A percentile compares a stretch with the other conserved stretches of the same genome.
phyloP scores from a whole-genome alignment of 192 early-diverging fungal genomes.

The Linnemannia schmuckeri region DNA sequence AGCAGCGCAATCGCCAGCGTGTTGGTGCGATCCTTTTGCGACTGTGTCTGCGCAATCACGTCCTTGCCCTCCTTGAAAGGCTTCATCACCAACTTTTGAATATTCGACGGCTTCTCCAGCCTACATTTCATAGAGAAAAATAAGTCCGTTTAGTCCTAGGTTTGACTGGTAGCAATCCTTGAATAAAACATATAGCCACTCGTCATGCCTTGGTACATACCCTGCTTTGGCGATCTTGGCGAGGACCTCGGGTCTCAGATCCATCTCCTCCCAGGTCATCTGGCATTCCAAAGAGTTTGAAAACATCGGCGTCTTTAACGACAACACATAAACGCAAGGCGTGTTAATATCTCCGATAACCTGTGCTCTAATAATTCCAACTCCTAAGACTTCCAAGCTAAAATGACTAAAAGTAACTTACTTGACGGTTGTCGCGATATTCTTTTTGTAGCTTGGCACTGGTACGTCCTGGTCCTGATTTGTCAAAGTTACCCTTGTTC shows the following conservation, averaged over 20 bases:
- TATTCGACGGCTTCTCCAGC: constrained; percentile 34
- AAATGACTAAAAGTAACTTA: neutral
- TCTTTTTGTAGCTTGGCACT: neutral
- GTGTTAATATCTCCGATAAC: neutral
- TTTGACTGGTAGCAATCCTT: too few relatives aligned
- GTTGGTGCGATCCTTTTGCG: constrained; percentile 52
- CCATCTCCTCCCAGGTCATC: constrained; percentile 47
- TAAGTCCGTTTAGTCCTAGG: too few relatives aligned
- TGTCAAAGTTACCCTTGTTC: neutral
- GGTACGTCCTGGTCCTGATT: neutral
- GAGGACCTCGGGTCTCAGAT: constrained; percentile 24
- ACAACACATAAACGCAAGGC: neutral
- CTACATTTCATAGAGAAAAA: neutral
- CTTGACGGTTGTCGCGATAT: neutral
- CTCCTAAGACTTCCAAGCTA: neutral
- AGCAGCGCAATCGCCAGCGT: constrained; percentile 37
- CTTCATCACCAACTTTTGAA: constrained; percentile 50
- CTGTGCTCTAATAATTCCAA: neutral
- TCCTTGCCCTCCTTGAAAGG: constrained; percentile 39
- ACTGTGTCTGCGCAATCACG: constrained; percentile 51
- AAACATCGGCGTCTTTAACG: constrained; percentile 13
- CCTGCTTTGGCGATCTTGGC: constrained; percentile 32
- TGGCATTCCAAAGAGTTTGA: constrained; percentile 48
- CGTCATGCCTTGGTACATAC: constrained; percentile 3
- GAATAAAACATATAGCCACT: neutral